Conservation (phyloP, 306 rosid species). For the Albizia julibrissin region DNA sequence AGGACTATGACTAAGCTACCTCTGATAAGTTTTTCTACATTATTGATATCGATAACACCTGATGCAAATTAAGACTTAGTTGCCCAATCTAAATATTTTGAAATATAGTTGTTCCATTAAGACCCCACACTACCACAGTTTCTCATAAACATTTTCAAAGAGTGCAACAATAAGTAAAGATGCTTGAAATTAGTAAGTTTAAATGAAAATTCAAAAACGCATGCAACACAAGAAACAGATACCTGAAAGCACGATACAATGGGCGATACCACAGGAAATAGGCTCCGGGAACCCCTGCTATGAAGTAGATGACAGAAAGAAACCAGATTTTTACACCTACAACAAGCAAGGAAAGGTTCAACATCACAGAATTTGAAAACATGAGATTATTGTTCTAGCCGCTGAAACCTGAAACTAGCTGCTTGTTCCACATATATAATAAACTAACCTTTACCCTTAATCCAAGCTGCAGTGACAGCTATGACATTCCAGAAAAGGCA, state of each 20-base stretch:
- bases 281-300: conserved; percentile 93
- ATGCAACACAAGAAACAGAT: conserved; percentile 29
- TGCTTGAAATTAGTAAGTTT: conserved; percentile 14
- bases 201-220: conserved; percentile 12
- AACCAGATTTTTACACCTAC: conserved; percentile 94
- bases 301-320: conserved; percentile 89
- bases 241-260: conserved; percentile 89
- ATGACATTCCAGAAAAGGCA: conserved; percentile 89
- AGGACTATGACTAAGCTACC: background rate
- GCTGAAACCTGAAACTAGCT: conserved; percentile 10
- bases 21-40: background rate
- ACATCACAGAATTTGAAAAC: conserved; percentile 23
- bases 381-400: conserved; percentile 27
- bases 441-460: conserved; percentile 84
- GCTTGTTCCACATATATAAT: conserved; percentile 10
- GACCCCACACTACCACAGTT: background rate
- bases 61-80: background rate
- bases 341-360: conserved; percentile 37
- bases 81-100: background rate
- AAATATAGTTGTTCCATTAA: background rate
- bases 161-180: conserved; percentile 15
- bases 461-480: conserved; percentile 93
- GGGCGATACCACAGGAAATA: conserved; percentile 96
- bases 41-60: background rate
- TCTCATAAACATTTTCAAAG: background rate